phyloP scores from a whole-genome alignment of 441 rosid species.

The Gossypium laxum region DNA sequence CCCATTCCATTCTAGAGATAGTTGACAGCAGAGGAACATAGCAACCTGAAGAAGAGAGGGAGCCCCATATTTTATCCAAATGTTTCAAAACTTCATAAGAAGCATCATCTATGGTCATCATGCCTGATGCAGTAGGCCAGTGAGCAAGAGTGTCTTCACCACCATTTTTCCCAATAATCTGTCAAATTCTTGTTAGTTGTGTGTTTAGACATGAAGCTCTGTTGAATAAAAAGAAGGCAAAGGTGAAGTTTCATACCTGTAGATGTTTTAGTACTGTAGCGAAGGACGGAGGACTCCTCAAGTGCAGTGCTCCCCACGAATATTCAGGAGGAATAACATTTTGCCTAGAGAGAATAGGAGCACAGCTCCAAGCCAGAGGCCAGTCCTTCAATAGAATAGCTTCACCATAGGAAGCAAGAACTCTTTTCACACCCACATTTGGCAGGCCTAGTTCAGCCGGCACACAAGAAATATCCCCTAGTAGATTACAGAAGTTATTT shows the following conservation, averaged over 20 bases:
- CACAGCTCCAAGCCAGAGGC: constrained; percentile 94
- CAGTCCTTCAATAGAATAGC: constrained; percentile 77
- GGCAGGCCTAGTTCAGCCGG: constrained; percentile 93
- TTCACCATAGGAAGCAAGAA: constrained; percentile 76
- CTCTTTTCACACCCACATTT: constrained; percentile 62
- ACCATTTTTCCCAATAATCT: constrained; percentile 79
- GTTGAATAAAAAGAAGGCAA: constrained; percentile 11
- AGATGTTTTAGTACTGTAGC: constrained; percentile 75
- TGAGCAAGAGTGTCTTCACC: constrained; percentile 97
- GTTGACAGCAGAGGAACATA: constrained; percentile 4
- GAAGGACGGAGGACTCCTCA: constrained; percentile 84
- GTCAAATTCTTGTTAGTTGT: constrained; percentile 23
- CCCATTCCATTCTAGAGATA: background rate
- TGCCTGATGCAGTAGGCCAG: constrained; percentile 75
- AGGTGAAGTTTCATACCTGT: constrained; percentile 39
- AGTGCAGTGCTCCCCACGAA: constrained; percentile 74
- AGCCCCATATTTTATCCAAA: constrained; percentile 72
- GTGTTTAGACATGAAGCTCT: constrained; percentile 9
- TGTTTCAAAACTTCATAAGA: constrained; percentile 73
- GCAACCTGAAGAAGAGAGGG: constrained; percentile 80
- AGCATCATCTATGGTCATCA: constrained; percentile 73
- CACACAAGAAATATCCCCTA: constrained; percentile 70
- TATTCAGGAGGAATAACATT: constrained; percentile 79
- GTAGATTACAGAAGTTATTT: constrained; percentile 64
- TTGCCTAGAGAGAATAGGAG: constrained; percentile 75